These are phyloP conservation scores for Euphorbia pulcherrima DNA, from an alignment of 345 rosid genomes.

Conservation along the genomic window DNA sequence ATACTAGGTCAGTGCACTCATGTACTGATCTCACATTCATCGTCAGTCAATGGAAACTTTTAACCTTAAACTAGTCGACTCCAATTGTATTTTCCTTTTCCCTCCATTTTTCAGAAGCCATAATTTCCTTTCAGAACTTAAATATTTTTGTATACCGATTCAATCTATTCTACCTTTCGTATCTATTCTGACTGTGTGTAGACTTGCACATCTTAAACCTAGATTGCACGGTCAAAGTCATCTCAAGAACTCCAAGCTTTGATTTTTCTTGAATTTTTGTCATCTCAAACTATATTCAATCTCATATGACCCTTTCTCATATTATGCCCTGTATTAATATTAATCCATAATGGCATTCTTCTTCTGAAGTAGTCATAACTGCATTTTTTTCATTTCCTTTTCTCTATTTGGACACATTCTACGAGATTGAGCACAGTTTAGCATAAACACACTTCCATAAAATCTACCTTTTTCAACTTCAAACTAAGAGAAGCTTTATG, in stretches of 20 bases:
- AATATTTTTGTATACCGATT: no score
- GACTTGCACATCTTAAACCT: background rate
- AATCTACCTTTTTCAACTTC: background rate
- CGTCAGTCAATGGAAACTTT: background rate
- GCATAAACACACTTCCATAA: background rate
- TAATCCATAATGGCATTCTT: background rate
- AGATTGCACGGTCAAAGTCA: background rate
- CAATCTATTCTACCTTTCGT: background rate
- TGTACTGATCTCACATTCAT: background rate
- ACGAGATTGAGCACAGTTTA: background rate
- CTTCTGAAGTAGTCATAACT: background rate
- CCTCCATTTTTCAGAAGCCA: background rate
- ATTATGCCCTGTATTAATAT: background rate
- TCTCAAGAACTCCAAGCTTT: background rate
- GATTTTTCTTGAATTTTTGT: background rate
- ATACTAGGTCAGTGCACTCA: background rate
- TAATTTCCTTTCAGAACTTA: background rate
- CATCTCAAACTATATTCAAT: background rate
- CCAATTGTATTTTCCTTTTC: background rate
- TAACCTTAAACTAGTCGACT: conserved; percentile 1
- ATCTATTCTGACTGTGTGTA: background rate
- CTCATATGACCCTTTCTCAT: background rate
- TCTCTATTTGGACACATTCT: background rate
- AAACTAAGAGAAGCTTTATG: background rate
- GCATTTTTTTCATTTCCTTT: background rate